Evolutionary conservation across 2,329 filamentous ascomycete species (phyloP).

Genomic region (Colletotrichum simmondsii): DNA sequence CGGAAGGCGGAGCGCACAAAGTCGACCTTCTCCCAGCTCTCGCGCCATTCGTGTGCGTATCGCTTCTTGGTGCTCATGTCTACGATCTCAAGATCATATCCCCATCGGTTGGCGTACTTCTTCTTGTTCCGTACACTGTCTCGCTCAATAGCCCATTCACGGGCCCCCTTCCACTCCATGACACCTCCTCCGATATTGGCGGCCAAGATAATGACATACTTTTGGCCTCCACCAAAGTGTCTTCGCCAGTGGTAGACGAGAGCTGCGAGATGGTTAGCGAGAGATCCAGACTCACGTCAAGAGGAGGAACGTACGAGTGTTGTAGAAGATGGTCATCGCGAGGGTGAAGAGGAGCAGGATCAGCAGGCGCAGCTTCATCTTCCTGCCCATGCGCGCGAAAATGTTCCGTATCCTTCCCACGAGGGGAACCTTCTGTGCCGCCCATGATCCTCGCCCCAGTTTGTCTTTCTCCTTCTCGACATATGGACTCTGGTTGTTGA

Average conservation of each 20-base stretch:
- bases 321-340: conserved; percentile 74
- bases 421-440: conserved; percentile 56
- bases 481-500: conserved; percentile 68
- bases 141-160: conserved; percentile 97
- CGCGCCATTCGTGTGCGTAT: conserved; percentile 98
- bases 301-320: conserved; percentile 72
- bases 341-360: conserved; percentile 70
- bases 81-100: conserved; percentile 94
- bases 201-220: conserved; percentile 91
- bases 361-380: conserved; percentile 71
- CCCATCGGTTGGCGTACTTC: conserved; percentile 87
- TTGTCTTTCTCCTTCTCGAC: conserved; percentile 91
- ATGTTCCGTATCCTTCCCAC: conserved; percentile 58
- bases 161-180: conserved; percentile 98
- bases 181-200: conserved; percentile 96
- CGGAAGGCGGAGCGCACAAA: conserved; percentile 87
- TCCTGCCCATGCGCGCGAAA: conserved; percentile 68
- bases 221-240: conserved; percentile 85
- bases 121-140: conserved; percentile 97
- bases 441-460: conserved; percentile 68
- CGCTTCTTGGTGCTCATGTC: conserved; percentile 99
- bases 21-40: conserved; percentile 99
- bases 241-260: conserved; percentile 75
- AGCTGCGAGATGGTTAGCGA: conserved; percentile 51
- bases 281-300: conserved; percentile 11